Percentiles rank a stretch among this genome's conserved stretches.
Conservation (phyloP, 371 early-diverging fungal genomes). For the Mucor saturninus region DNA sequence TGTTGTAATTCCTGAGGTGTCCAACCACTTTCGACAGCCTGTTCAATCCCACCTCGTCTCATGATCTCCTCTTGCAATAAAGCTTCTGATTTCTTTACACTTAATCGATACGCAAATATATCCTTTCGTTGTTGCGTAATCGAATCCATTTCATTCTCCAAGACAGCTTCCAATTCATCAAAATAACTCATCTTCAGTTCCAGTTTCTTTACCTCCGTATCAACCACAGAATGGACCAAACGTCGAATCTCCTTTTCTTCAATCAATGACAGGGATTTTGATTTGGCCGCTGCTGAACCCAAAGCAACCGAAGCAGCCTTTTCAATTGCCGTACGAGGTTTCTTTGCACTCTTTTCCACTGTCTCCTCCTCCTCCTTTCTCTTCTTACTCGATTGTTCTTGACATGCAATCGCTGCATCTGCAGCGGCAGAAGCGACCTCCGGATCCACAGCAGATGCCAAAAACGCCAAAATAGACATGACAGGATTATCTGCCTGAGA, state of each 20-base stretch:
- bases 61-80: constrained; percentile 57
- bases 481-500: constrained; percentile 95
- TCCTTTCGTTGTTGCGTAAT: constrained; percentile 83
- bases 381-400: constrained; percentile 15
- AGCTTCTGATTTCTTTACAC: constrained; percentile 60
- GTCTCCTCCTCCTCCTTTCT: constrained; percentile 14
- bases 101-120: constrained; percentile 79
- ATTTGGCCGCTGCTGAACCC: constrained; percentile 73
- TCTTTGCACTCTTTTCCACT: constrained; percentile 26
- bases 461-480: constrained; percentile 93
- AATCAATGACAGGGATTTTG: constrained; percentile 64
- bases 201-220: constrained; percentile 84
- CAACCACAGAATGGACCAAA: constrained; percentile 80
- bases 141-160: constrained; percentile 85
- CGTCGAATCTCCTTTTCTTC: constrained; percentile 85
- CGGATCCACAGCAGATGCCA: constrained; percentile 92
- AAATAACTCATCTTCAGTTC: constrained; percentile 92
- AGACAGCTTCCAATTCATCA: constrained; percentile 84
- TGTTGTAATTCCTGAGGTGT: constrained; percentile 47
- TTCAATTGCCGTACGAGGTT: constrained; percentile 57
- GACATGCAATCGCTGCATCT: constrained; percentile 37
- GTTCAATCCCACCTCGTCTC: constrained; percentile 37
- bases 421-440: constrained; percentile 89
- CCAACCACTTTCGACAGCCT: constrained; percentile 46
- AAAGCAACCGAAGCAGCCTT: constrained; percentile 69